A percentile compares a stretch with the other conserved stretches of the same genome.
phyloP scores from a whole-genome alignment of 139 green algal genomes.

The Spirogloea muscicola region DNA sequence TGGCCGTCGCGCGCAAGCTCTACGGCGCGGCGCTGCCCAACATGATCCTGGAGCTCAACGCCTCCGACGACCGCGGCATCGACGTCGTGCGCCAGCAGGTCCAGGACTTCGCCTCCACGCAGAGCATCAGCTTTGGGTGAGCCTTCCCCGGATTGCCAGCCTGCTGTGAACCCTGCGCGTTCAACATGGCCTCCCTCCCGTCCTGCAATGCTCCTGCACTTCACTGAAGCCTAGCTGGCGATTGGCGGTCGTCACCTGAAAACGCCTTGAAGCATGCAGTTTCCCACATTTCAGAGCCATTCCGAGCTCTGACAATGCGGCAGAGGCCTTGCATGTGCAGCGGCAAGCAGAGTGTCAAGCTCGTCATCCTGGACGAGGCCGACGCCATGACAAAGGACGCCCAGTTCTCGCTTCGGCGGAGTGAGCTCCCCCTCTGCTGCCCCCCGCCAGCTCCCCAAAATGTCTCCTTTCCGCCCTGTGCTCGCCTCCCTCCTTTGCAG shows the following conservation, averaged over 20 bases:
- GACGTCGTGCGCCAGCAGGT: constrained; percentile 90
- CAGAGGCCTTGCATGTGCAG: too few relatives aligned
- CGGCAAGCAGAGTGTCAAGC: constrained; percentile 54
- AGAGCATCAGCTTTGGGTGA: constrained; percentile 79
- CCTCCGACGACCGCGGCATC: constrained; percentile 91
- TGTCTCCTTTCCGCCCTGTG: background rate
- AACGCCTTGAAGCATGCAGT: too few relatives aligned
- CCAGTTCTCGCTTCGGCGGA: constrained; percentile 87
- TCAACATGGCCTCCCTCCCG: too few relatives aligned
- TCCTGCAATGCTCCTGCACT: too few relatives aligned
- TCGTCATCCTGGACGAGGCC: constrained; percentile 97
- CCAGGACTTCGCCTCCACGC: constrained; percentile 92
- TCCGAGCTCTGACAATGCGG: too few relatives aligned
- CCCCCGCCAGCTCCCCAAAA: background rate
- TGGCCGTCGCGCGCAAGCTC: constrained; percentile 87
- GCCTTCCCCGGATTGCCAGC: too few relatives aligned
- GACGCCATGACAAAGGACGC: constrained; percentile 98
- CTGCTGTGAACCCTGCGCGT: too few relatives aligned
- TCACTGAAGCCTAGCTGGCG: too few relatives aligned
- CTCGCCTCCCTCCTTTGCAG: background rate
- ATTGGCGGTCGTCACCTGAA: too few relatives aligned
- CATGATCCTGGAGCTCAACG: constrained; percentile 97
- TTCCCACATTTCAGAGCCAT: too few relatives aligned
- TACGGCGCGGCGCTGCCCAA: constrained; percentile 70
- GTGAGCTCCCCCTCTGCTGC: too few relatives aligned